Conservation (phyloP, 2,329 filamentous ascomycete species). For the Stemphylium lycopersici region DNA sequence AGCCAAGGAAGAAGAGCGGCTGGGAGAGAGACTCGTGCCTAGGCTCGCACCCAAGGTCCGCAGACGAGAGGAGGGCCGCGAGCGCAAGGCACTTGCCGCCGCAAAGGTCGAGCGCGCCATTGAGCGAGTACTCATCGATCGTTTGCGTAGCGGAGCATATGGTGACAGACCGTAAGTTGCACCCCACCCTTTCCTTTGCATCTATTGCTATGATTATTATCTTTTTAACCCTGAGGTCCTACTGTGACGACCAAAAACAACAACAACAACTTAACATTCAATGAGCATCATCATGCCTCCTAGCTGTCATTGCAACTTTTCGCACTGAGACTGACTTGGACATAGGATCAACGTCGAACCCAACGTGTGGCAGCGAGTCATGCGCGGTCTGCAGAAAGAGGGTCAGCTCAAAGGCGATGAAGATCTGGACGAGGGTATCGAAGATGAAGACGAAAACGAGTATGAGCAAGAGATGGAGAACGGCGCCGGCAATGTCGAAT, state of each 20-base stretch:
- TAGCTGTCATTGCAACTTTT: not conserved
- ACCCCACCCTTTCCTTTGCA: not conserved
- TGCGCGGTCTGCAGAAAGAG: constrained; percentile 84
- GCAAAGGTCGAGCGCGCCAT: constrained; percentile 96
- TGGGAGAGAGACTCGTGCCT: constrained; percentile 87
- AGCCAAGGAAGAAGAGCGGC: constrained; percentile 83
- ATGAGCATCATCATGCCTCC: constrained; percentile 5
- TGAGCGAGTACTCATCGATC: constrained; percentile 90
- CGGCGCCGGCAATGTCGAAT: constrained; percentile 81
- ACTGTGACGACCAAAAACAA: constrained; percentile 16
- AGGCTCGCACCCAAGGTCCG: constrained; percentile 89
- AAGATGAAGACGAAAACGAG: constrained; percentile 74
- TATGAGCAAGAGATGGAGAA: constrained; percentile 69
- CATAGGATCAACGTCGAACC: constrained; percentile 82
- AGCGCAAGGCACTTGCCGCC: constrained; percentile 58
- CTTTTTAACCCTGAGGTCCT: constrained; percentile 19
- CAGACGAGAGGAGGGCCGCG: constrained; percentile 55
- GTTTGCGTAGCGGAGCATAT: constrained; percentile 89
- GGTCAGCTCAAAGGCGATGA: constrained; percentile 83
- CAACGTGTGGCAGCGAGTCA: constrained; percentile 94
- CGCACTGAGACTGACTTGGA: constrained; percentile 1
- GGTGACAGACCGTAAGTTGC: constrained; percentile 74
- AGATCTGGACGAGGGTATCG: constrained; percentile 86
- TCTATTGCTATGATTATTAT: constrained; percentile 11
- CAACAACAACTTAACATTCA: constrained; percentile 16